Conservation (phyloP, 139 green algal genomes). For the Spirogloea muscicola region DNA sequence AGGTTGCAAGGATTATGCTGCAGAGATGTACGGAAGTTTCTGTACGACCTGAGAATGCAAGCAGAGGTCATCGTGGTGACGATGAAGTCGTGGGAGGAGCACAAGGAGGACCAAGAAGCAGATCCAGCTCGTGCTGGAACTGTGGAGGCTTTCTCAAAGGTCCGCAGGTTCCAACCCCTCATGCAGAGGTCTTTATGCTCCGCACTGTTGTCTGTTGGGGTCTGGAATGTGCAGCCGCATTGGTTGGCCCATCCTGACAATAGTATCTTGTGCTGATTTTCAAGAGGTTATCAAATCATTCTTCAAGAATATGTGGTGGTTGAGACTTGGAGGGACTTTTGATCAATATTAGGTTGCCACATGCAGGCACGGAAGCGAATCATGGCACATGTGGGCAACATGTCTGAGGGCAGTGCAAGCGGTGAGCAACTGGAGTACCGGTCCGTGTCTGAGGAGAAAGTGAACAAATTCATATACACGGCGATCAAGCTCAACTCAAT, state of each 20-base stretch:
- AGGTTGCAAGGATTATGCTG: no score
- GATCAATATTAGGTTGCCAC: no score
- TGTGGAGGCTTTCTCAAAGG: conserved; percentile 33
- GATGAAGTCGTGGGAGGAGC: conserved; percentile 47
- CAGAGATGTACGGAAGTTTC: conserved; percentile 48
- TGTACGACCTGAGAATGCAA: conserved; percentile 53
- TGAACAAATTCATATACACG: conserved; percentile 50
- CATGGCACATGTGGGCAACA: background rate
- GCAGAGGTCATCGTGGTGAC: conserved; percentile 49
- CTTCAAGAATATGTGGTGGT: no score
- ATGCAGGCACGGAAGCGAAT: conserved; percentile 33
- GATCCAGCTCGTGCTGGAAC: conserved; percentile 21
- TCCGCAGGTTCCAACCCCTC: no score
- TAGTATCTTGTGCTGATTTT: no score
- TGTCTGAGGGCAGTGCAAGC: background rate
- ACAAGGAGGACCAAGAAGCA: conserved; percentile 12
- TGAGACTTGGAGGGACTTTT: no score
- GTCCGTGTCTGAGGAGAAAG: conserved; percentile 39
- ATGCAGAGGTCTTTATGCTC: no score
- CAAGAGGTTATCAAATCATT: no score
- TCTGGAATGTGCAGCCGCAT: no score
- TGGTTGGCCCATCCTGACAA: no score
- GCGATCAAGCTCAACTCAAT: conserved; percentile 52
- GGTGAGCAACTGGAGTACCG: background rate
- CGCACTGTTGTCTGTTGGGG: no score